Evolutionary conservation across 2,329 filamentous ascomycete genomes (phyloP), one percentile per base, ranked within the genome.

Genomic region (Fusarium hostae): DNA sequence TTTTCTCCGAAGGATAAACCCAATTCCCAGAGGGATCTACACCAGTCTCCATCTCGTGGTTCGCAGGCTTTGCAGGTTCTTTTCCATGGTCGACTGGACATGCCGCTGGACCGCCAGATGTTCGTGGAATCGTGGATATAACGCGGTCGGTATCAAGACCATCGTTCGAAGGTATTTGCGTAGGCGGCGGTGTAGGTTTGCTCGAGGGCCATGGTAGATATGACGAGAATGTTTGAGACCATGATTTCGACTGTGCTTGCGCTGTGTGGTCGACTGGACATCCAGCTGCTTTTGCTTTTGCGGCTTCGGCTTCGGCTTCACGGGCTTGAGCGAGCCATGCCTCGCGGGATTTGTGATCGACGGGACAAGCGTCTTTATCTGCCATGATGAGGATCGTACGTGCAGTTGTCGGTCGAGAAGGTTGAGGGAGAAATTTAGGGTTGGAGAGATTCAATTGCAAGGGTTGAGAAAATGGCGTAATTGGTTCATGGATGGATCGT

Each of bases 1-100:
- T 97, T 78, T 93, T 92, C 81, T 98, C 95, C 0, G 93, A 96
- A 0, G 96, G 96, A 82, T 99, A 99, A 68, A 99, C 91, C 96
- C 96, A 99, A 81, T 98, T 97, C 1, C 95, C 95, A 0, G 89
- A 89, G 40, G 84, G 84, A 76, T 94, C 90, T 26, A 90, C 86
- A 68, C 92, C 92, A 1, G 91, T 92, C 79, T 97, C 94, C 68
- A 88, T 83, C 82, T 98, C 94, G 68, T 89, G 87, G 81, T 97
- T 97, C 18, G 92, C 91, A 1, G 81, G 82, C 45, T 52, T 43
- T 3, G 64, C 24, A 3, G 52, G 48, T 4, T 56, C 68, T 20
- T 81, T 79, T 37, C 78, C 80, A 56, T 82, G 82, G 40, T 82
- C 78, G 50, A 82, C 81, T 18, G 84, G 84, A 54, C 81, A 82